phyloP scores from a whole-genome alignment of 495 filamentous ascomycete species.

The Penicillium malachiteum region DNA sequence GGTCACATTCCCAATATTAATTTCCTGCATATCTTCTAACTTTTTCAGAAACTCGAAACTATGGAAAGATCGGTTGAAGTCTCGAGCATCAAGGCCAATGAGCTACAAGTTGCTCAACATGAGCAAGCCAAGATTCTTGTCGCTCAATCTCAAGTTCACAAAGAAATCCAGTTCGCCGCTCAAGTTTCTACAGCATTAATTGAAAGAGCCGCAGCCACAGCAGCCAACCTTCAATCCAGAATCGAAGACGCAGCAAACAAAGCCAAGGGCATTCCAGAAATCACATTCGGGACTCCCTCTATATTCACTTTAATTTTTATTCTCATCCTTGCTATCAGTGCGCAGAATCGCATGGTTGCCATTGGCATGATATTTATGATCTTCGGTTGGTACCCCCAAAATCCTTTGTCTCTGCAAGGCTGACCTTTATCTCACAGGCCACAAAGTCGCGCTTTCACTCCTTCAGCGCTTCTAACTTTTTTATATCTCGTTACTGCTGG shows the following conservation, averaged over 20 bases:
- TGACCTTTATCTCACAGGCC: neutral
- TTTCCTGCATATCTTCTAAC: conserved; percentile 14
- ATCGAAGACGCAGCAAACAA: conserved; percentile 41
- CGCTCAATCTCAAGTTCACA: conserved; percentile 34
- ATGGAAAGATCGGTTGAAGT: conserved; percentile 37
- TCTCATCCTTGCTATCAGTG: neutral
- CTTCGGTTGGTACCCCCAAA: neutral
- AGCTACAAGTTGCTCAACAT: conserved; percentile 37
- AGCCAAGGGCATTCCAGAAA: conserved; percentile 28
- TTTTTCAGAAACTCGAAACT: conserved; percentile 20
- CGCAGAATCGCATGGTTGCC: neutral
- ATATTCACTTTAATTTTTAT: neutral
- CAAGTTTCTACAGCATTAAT: conserved; percentile 40
- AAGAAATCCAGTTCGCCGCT: conserved; percentile 32
- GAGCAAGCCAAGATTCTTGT: conserved; percentile 36
- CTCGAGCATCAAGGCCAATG: conserved; percentile 35
- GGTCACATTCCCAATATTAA: no score
- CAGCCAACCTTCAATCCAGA: conserved; percentile 39
- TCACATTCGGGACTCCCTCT: conserved; percentile 18
- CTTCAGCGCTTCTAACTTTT: neutral
- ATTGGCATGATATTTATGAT: neutral
- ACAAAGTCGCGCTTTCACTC: neutral
- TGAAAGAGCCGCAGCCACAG: conserved; percentile 34
- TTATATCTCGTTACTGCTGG: no score
- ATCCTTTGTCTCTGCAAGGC: neutral